A percentile compares a stretch with the other conserved stretches of the same genome.
Conservation (phyloP, 1,284 basidiomycete species). For the Anthracocystis panici-leucophaei region DNA sequence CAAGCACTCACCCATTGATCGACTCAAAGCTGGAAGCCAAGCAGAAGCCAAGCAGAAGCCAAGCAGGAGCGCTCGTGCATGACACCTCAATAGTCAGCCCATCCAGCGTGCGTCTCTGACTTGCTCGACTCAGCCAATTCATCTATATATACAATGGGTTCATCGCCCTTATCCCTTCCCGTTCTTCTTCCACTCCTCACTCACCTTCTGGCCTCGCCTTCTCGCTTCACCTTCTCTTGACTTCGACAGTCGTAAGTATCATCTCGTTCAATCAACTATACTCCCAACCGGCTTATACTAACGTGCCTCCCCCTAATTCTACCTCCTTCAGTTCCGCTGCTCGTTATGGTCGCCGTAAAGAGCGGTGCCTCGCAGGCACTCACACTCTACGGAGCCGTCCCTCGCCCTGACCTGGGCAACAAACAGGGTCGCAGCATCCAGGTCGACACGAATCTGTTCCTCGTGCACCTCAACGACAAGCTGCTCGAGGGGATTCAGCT, state of each 20-base stretch:
- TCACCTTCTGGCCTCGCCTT: neutral
- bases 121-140: neutral
- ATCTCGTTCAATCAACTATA: neutral
- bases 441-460: constrained; percentile 40
- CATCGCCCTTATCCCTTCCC: neutral
- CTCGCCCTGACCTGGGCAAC: constrained; percentile 52
- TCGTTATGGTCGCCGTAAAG: constrained; percentile 19
- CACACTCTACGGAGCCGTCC: constrained; percentile 31
- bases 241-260: neutral
- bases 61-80: no score
- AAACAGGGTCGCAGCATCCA: constrained; percentile 35
- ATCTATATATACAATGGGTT: neutral
- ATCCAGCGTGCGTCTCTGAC: neutral
- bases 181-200: neutral
- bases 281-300: neutral
- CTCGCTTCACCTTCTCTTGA: neutral
- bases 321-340: neutral
- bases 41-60: no score
- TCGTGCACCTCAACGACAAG: constrained; percentile 1
- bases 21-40: neutral
- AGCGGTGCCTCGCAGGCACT: constrained; percentile 15
- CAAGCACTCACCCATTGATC: neutral
- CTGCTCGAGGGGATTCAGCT: constrained; percentile 23
- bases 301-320: neutral
- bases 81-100: no score